These are phyloP conservation scores for Pseudozyma flocculosa DNA, from an alignment of 1,284 basidiomycete genomes.

Conservation along the genomic window DNA sequence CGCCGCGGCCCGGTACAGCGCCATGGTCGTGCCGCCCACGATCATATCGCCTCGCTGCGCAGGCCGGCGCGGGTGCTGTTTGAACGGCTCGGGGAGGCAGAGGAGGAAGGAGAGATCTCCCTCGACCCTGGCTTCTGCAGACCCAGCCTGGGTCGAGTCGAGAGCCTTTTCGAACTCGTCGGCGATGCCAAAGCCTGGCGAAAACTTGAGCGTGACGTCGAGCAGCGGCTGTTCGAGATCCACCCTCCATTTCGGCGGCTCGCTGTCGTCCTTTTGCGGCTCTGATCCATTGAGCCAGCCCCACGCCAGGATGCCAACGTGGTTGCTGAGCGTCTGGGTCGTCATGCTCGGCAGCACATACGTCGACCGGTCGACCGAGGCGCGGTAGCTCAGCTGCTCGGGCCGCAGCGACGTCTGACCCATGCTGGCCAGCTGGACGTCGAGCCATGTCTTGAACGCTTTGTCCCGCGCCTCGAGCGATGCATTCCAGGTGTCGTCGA, in stretches of 20 bases:
- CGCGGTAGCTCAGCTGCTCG: conserved; percentile 26
- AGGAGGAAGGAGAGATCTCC: conserved; percentile 30
- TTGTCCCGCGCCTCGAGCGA: conserved; percentile 10
- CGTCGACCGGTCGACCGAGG: conserved; percentile 44
- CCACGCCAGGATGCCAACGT: conserved; percentile 38
- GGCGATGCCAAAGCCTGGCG: conserved; percentile 33
- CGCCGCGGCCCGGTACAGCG: conserved; percentile 28
- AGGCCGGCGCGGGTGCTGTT: conserved; percentile 8
- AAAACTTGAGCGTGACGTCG: conserved; percentile 35
- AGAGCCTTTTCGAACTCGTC: conserved; percentile 36
- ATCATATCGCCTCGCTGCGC: conserved; percentile 20
- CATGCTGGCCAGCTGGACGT: conserved; percentile 6
- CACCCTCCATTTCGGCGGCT: conserved; percentile 15
- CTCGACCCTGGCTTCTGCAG: conserved; percentile 8
- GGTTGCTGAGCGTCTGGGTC: conserved; percentile 33
- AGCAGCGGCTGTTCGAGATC: conserved; percentile 30
- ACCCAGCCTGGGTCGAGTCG: conserved; percentile 5
- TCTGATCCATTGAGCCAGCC: conserved; percentile 27
- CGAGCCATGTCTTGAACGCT: conserved; percentile 23
- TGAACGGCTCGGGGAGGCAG: conserved; percentile 12
- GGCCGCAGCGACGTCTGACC: conserved; percentile 1
- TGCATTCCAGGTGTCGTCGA: conserved; percentile 27
- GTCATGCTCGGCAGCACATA: conserved; percentile 51
- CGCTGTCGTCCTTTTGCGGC: conserved; percentile 1
- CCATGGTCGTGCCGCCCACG: conserved; percentile 33